phyloP scores from a whole-genome alignment of 2,329 filamentous ascomycete genomes.

The Cercospora beticola region DNA sequence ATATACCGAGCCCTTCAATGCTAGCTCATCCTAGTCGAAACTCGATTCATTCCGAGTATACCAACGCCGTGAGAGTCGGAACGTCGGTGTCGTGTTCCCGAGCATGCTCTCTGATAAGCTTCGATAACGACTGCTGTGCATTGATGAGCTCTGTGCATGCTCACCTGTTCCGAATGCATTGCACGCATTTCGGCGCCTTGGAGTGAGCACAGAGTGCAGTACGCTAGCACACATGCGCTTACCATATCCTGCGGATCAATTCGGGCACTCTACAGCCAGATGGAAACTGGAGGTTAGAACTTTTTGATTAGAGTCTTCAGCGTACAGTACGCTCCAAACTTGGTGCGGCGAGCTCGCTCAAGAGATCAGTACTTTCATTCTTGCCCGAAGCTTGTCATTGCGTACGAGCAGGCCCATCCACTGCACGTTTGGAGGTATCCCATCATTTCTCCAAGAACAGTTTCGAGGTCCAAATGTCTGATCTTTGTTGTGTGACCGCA shows the following conservation, averaged over 20 bases:
- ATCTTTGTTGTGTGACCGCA: too few species aligned
- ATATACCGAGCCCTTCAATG: neutral
- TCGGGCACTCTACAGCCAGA: neutral
- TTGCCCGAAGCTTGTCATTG: neutral
- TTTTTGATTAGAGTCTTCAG: neutral
- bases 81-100: neutral
- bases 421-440: neutral
- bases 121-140: neutral
- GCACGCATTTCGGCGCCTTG: neutral
- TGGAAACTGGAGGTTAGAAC: neutral
- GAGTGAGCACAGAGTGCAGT: neutral
- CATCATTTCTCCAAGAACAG: neutral
- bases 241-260: neutral
- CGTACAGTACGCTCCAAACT: neutral
- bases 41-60: neutral
- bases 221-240: neutral
- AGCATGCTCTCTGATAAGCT: neutral
- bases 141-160: neutral
- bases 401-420: neutral
- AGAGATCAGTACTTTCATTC: neutral
- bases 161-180: neutral
- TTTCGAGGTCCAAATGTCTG: neutral
- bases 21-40: neutral
- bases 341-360: neutral
- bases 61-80: neutral